Conservation (phyloP, 108 stramenopile species). For the Mayamaea pseudoterrestris region DNA sequence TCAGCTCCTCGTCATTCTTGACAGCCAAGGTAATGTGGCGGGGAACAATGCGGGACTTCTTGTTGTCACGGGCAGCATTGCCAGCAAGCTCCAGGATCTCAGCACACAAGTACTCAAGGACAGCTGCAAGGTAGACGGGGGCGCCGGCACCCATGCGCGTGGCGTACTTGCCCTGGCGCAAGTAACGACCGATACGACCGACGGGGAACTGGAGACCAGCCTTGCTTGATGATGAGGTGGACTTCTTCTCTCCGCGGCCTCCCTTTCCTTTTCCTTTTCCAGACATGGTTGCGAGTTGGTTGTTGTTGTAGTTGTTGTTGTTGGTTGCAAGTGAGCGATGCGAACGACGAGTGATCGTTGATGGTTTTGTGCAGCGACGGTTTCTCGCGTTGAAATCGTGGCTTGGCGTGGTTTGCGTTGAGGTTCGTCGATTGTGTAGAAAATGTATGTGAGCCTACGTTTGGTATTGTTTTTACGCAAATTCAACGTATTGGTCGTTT, state of each 20-base stretch:
- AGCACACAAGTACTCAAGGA: conserved; percentile 89
- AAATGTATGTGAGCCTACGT: neutral
- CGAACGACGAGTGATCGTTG: conserved; percentile 1
- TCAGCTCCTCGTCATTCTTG: conserved; percentile 92
- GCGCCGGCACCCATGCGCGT: conserved; percentile 89
- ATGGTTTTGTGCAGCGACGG: neutral
- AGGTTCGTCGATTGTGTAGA: neutral
- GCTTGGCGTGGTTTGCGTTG: neutral
- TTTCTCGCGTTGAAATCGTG: neutral
- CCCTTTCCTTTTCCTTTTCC: conserved; percentile 41
- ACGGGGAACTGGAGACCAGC: conserved; percentile 96
- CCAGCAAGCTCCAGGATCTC: conserved; percentile 93
- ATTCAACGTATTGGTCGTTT: neutral
- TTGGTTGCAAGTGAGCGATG: neutral
- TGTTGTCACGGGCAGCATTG: conserved; percentile 95
- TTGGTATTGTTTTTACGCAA: neutral
- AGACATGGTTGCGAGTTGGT: conserved; percentile 16
- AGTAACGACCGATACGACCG: conserved; percentile 87
- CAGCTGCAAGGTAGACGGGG: conserved; percentile 92
- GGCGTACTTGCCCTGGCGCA: conserved; percentile 91
- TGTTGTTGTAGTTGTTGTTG: neutral
- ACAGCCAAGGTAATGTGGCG: conserved; percentile 92
- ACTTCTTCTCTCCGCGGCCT: conserved; percentile 82
- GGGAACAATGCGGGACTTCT: conserved; percentile 89
- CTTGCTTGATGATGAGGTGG: conserved; percentile 79